phyloP scores from a whole-genome alignment of 2,329 filamentous ascomycete genomes.

The Westerdykella ornata region DNA sequence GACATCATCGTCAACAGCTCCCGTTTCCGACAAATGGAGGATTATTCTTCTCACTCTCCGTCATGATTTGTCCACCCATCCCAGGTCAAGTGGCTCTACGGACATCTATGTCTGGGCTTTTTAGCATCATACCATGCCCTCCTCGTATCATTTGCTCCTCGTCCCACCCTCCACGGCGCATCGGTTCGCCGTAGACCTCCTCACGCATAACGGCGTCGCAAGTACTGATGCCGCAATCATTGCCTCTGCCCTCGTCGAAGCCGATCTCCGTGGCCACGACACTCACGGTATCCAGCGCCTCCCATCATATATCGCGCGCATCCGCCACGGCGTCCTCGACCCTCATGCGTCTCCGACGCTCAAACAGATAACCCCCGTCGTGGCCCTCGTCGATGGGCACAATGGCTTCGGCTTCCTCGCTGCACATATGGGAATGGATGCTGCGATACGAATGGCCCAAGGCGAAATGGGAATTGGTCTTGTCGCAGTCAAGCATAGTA shows the following conservation, averaged over 20 bases:
- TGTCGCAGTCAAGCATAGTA: constrained; percentile 67
- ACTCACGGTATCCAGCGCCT: constrained; percentile 74
- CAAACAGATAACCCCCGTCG: constrained; percentile 60
- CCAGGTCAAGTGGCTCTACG: too few species aligned
- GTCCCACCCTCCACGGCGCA: neutral
- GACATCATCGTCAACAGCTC: too few species aligned
- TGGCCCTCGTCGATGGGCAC: constrained; percentile 59
- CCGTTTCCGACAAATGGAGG: too few species aligned
- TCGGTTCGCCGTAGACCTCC: constrained; percentile 49
- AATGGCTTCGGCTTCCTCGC: constrained; percentile 73
- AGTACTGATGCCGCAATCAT: constrained; percentile 54
- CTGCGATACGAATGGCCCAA: constrained; percentile 60
- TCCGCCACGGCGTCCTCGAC: constrained; percentile 63
- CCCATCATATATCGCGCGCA: constrained; percentile 67
- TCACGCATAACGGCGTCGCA: constrained; percentile 56
- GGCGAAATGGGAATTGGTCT: constrained; percentile 62
- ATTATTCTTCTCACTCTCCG: too few species aligned
- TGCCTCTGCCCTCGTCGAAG: constrained; percentile 62
- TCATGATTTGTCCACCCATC: too few species aligned
- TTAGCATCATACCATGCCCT: neutral
- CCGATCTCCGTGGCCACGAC: constrained; percentile 72
- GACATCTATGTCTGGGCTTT: neutral
- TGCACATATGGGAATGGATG: constrained; percentile 58
- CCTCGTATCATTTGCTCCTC: neutral
- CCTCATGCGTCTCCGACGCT: constrained; percentile 54